Conservation (phyloP, 1,284 basidiomycete genomes). For the Fistulinella cinereoalba region DNA sequence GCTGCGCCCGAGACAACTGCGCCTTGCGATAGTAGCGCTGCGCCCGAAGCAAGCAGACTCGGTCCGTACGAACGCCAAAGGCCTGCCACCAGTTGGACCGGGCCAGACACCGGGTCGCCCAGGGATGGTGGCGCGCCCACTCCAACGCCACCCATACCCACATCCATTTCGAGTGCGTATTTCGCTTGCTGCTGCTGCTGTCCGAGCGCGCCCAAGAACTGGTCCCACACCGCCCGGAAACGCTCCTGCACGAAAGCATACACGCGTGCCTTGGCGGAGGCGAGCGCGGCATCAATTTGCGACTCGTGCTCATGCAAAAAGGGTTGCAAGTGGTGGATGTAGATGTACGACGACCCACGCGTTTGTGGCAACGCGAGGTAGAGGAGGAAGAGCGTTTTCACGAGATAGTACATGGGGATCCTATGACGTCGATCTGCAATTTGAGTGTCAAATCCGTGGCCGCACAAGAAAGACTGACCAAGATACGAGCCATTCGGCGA, state of each 20-base stretch:
- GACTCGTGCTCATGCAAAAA: constrained; percentile 75
- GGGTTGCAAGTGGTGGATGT: constrained; percentile 72
- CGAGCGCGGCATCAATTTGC: constrained; percentile 76
- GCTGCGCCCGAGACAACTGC: constrained; percentile 35
- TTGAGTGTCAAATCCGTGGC: constrained; percentile 4
- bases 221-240: constrained; percentile 60
- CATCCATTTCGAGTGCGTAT: constrained; percentile 24
- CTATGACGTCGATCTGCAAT: constrained; percentile 39
- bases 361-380: constrained; percentile 92
- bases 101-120: constrained; percentile 56
- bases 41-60: constrained; percentile 60
- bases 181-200: constrained; percentile 26
- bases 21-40: constrained; percentile 54
- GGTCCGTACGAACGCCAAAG: constrained; percentile 78
- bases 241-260: constrained; percentile 67
- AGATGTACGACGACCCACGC: constrained; percentile 78
- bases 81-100: constrained; percentile 58
- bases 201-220: constrained; percentile 49
- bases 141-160: no score
- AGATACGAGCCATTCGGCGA: constrained; percentile 79
- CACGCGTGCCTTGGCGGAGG: constrained; percentile 54
- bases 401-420: constrained; percentile 84
- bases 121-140: constrained; percentile 46
- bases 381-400: constrained; percentile 83
- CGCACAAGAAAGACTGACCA: constrained; percentile 51